Conservation (phyloP, 371 early-diverging fungal genomes). For the Lichtheimia ornata region DNA sequence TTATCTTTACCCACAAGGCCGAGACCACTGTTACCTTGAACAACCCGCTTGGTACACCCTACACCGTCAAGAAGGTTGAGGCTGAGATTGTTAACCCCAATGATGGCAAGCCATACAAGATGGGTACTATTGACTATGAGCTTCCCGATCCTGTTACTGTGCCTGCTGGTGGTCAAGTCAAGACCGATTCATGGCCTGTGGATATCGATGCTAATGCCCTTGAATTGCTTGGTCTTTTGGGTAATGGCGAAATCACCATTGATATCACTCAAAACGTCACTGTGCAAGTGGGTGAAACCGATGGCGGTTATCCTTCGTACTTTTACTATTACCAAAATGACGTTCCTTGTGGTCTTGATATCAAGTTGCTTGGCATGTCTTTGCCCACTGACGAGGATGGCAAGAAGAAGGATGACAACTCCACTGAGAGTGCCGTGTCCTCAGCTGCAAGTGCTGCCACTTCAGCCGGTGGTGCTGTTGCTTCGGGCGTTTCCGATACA, state of each 20-base stretch:
- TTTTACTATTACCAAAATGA: conserved; percentile 38
- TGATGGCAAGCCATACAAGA: conserved; percentile 18
- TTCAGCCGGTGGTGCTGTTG: neutral
- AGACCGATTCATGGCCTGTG: conserved; percentile 24
- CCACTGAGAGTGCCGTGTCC: neutral
- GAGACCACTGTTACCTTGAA: conserved; percentile 35
- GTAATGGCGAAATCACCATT: conserved; percentile 20
- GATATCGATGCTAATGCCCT: conserved; percentile 22
- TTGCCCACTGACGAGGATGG: conserved; percentile 10
- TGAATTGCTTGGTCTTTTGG: conserved; percentile 17
- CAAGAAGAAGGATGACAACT: conserved; percentile 4
- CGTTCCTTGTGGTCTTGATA: conserved; percentile 23
- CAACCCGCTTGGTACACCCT: conserved; percentile 40
- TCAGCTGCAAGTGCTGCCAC: neutral
- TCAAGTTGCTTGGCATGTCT: conserved; percentile 14
- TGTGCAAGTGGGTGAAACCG: conserved; percentile 33
- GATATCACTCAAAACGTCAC: conserved; percentile 39
- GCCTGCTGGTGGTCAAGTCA: conserved; percentile 26
- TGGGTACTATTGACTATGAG: conserved; percentile 31
- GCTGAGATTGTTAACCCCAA: conserved; percentile 19
- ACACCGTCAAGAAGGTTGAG: conserved; percentile 32
- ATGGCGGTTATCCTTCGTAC: conserved; percentile 21
- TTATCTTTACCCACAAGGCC: conserved; percentile 23
- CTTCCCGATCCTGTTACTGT: conserved; percentile 32
- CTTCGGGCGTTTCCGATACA: too few species aligned